These are phyloP conservation scores for Cladosporium austrohemisphaericum DNA, from an alignment of 2,329 filamentous ascomycete genomes.

Conservation along the genomic window DNA sequence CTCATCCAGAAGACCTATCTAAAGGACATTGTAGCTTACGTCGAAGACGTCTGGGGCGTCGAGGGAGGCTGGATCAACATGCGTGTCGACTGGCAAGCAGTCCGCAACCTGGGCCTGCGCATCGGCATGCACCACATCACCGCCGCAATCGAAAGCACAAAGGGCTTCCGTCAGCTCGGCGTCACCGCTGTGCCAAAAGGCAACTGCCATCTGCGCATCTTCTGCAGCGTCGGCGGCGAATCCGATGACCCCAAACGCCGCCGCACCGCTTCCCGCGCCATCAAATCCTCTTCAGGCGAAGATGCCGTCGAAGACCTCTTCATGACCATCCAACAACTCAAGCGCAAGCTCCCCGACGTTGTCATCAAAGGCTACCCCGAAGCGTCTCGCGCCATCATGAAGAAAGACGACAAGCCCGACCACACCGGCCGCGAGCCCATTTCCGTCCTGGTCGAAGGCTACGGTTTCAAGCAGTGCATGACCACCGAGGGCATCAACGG, in stretches of 20 bases:
- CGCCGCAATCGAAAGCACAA: constrained; percentile 71
- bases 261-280: constrained; percentile 25
- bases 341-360: constrained; percentile 75
- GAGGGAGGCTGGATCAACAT: constrained; percentile 73
- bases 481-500: constrained; percentile 88
- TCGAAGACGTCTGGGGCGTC: constrained; percentile 86
- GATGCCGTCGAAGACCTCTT: constrained; percentile 62
- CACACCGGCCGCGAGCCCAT: constrained; percentile 58
- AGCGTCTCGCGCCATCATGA: constrained; percentile 81
- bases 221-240: constrained; percentile 56
- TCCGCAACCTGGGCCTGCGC: constrained; percentile 77
- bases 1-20: constrained; percentile 94
- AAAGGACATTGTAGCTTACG: constrained; percentile 71
- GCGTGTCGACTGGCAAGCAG: constrained; percentile 73
- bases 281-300: constrained; percentile 35
- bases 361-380: constrained; percentile 86
- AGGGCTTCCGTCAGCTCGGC: constrained; percentile 66
- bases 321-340: constrained; percentile 77
- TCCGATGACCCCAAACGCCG: constrained; percentile 31
- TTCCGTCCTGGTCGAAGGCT: constrained; percentile 78
- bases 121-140: constrained; percentile 71
- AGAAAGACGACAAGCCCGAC: constrained; percentile 66
- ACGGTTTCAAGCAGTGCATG: constrained; percentile 85
- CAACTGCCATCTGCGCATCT: constrained; percentile 60
- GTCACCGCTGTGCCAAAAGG: constrained; percentile 27